phyloP scores from a whole-genome alignment of 1,284 basidiomycete genomes.

The Abortiporus biennis region DNA sequence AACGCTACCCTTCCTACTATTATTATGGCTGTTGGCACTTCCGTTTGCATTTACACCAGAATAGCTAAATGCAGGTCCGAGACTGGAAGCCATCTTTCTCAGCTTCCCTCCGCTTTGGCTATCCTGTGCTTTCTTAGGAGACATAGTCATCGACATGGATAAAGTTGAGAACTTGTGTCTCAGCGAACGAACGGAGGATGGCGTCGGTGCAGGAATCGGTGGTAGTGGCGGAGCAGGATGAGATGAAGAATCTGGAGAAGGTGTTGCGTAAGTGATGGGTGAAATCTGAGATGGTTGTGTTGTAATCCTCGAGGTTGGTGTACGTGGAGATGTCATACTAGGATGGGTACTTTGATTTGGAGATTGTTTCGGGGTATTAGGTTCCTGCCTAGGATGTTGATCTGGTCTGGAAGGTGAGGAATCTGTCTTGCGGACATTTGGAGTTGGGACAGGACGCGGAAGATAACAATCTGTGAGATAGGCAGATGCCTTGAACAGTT shows the following conservation, averaged over 20 bases:
- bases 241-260: background rate
- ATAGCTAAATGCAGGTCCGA: background rate
- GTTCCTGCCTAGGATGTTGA: background rate
- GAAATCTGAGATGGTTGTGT: no score
- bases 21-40: no score
- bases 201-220: background rate
- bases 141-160: no score
- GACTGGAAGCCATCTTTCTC: no score
- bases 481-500: slow-evolving; percentile 64
- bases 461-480: slow-evolving; percentile 59
- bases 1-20: no score
- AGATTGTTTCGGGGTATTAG: background rate
- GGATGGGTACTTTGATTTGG: background rate
- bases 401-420: background rate
- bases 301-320: background rate
- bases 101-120: background rate
- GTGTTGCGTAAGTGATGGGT: no score
- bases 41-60: no score
- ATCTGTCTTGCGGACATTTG: background rate
- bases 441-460: slow-evolving; percentile 6
- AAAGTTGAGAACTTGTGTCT: no score
- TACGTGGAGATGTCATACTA: background rate
- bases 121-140: no score
- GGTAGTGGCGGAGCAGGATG: background rate
- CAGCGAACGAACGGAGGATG: background rate